Percentiles rank a stretch among this genome's conserved stretches.
Evolutionary conservation across 495 filamentous ascomycete species (phyloP).

Genomic region (Penicillium antarcticum): DNA sequence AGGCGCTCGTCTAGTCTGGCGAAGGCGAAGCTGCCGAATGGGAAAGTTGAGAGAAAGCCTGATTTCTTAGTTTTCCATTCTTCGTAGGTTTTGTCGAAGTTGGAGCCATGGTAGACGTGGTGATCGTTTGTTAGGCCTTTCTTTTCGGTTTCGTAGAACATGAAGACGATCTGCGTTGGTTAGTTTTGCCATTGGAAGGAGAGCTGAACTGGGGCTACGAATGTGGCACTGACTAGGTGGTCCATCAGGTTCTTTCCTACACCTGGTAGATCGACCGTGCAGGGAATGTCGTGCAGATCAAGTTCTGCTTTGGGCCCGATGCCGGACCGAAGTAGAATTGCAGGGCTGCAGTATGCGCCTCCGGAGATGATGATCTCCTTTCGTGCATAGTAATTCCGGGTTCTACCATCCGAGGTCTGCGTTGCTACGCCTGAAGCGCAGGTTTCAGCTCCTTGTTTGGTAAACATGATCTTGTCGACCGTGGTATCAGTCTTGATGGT

Average conservation of each 20-base stretch:
- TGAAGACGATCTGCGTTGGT: slow-evolving; percentile 23
- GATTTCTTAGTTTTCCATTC: slow-evolving; percentile 48
- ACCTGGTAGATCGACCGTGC: slow-evolving; percentile 46
- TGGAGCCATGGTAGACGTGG: slow-evolving; percentile 37
- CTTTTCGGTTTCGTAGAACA: slow-evolving; percentile 48
- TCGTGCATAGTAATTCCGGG: slow-evolving; percentile 25
- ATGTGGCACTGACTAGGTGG: slow-evolving; percentile 33
- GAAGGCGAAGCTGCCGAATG: slow-evolving; percentile 53
- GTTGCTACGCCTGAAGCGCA: slow-evolving; percentile 28
- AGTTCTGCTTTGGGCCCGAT: slow-evolving; percentile 52
- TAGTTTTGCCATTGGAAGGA: neutral
- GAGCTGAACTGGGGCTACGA: neutral
- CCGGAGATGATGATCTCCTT: slow-evolving; percentile 52
- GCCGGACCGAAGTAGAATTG: slow-evolving; percentile 54
- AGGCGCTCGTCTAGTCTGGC: slow-evolving; percentile 50
- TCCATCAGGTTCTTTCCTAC: slow-evolving; percentile 57
- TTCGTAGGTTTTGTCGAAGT: slow-evolving; percentile 35
- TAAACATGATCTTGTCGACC: slow-evolving; percentile 34
- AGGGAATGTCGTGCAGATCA: slow-evolving; percentile 42
- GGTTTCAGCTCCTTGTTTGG: slow-evolving; percentile 7
- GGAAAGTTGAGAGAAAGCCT: slow-evolving; percentile 50
- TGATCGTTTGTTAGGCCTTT: slow-evolving; percentile 40
- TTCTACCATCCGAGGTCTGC: slow-evolving; percentile 22
- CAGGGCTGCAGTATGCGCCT: slow-evolving; percentile 55
- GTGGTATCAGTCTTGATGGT: slow-evolving; percentile 36